Evolutionary conservation across 495 filamentous ascomycete species (phyloP), one percentile per base, ranked within the genome.

Genomic region (Margaritispora aquatica): DNA sequence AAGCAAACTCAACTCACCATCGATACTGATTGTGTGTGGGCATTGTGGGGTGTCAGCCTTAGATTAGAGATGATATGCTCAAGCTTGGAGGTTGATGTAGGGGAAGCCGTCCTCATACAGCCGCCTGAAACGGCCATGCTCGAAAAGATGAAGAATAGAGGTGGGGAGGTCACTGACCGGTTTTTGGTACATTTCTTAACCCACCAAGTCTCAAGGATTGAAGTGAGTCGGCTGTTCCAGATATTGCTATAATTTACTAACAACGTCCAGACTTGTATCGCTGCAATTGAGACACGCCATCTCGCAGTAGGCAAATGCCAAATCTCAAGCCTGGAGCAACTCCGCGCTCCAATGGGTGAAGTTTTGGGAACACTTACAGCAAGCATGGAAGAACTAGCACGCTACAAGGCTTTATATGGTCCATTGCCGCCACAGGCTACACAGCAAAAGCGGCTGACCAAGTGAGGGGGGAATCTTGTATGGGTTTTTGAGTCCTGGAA

Each of bases 51-150:
- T 56, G 81, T 96, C 53, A 91, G 89, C 65, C 73, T 97, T 50
- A 82, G 95, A 26, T 75, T 99, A 23, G 94, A 99, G 74, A 90
- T 90, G 80, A 77, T 99, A 54, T 97, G 95, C 72, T 88, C 87
- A 62, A 84, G 86, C 41, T 73, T 99, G 19, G 90, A 96, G 69
- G 73, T 96, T 13, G 89, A 95, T 69, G 82, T 84, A 61, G 81
- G 82, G 23, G 78, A 73, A 1, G 69, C 65, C 2, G 71, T 75
- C 10, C 71, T 78, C 0, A 68, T 92, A 57, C 83, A 88, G 65
- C 75, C 86, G 46, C 89, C 89, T 1, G 90, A 95, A 68, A 87
- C 86, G 44, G 87, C 88, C 59, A 74, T 97, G 38, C 74, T 94
- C 68, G 87, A 92, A 67, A 84, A 85, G 62, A 88, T 97, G 77